Evolutionary conservation across 179 eudicot genomes (phyloP).

Genomic region (Patellifolia procumbens): DNA sequence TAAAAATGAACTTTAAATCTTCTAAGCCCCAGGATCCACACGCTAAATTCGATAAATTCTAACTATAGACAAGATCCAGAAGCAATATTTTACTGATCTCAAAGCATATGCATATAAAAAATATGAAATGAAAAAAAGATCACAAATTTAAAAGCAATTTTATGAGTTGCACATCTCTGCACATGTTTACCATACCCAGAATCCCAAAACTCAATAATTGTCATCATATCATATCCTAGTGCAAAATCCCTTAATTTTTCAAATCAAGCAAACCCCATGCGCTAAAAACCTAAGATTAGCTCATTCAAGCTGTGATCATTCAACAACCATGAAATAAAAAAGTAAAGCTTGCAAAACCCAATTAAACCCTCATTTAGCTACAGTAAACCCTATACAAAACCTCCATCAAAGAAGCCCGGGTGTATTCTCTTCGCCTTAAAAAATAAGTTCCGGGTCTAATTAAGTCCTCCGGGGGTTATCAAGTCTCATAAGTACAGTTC

Average conservation of each 20-base stretch:
- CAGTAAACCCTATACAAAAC: neutral
- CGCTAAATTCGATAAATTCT: constrained; percentile 1
- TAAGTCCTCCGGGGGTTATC: no score
- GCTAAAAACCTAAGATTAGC: neutral
- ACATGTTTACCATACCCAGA: constrained; percentile 38
- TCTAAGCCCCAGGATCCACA: constrained; percentile 4
- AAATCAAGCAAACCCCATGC: constrained; percentile 22
- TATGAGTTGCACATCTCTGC: constrained; percentile 15
- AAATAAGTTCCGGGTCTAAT: no score
- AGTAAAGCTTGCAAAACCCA: neutral
- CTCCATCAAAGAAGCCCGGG: constrained; percentile 11
- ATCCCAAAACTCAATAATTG: constrained; percentile 33
- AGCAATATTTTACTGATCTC: constrained; percentile 24
- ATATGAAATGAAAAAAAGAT: neutral
- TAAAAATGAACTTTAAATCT: constrained; percentile 20
- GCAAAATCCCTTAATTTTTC: constrained; percentile 12
- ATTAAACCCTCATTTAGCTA: neutral
- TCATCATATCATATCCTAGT: constrained; percentile 13
- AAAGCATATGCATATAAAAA: constrained; percentile 3
- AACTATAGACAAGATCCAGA: constrained; percentile 20
- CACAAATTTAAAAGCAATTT: constrained; percentile 22
- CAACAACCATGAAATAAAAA: neutral
- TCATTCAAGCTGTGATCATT: neutral
- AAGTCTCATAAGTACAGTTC: no score
- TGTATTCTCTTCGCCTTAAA: no score